phyloP scores from a whole-genome alignment of 2,329 filamentous ascomycete species.

The Aspergillus brasiliensis region DNA sequence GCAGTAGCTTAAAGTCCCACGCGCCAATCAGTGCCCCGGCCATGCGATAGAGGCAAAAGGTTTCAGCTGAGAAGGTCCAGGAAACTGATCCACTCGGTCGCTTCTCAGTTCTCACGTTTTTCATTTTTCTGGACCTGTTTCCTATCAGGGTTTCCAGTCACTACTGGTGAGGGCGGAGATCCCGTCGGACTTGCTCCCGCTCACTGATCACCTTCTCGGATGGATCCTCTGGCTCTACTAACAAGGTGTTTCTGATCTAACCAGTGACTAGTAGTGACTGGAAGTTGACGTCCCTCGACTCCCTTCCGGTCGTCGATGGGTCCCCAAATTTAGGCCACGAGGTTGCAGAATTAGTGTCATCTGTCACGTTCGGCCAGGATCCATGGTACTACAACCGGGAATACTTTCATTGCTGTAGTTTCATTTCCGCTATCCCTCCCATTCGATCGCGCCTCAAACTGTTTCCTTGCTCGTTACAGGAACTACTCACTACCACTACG shows the following conservation, averaged over 20 bases:
- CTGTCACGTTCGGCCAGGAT: background rate
- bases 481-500: background rate
- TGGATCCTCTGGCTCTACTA: background rate
- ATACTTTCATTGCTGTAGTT: background rate
- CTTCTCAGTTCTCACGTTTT: background rate
- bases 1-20: slow-evolving; percentile 3
- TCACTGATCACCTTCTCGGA: background rate
- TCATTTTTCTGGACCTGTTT: background rate
- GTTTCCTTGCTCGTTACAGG: background rate
- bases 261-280: background rate
- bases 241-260: background rate
- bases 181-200: background rate
- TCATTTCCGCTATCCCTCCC: background rate
- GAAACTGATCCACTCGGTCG: background rate
- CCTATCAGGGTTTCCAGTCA: background rate
- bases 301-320: background rate
- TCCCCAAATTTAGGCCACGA: background rate
- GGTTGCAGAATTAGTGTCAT: slow-evolving; percentile 2
- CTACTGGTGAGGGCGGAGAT: background rate
- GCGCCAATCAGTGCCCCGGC: slow-evolving; percentile 1
- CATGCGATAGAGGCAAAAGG: slow-evolving; percentile 6
- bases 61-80: slow-evolving; percentile 17
- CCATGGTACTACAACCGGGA: background rate
- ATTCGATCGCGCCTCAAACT: background rate
- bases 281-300: background rate